phyloP scores from a whole-genome alignment of 305 asterid species.

The Solanum chacoense region DNA sequence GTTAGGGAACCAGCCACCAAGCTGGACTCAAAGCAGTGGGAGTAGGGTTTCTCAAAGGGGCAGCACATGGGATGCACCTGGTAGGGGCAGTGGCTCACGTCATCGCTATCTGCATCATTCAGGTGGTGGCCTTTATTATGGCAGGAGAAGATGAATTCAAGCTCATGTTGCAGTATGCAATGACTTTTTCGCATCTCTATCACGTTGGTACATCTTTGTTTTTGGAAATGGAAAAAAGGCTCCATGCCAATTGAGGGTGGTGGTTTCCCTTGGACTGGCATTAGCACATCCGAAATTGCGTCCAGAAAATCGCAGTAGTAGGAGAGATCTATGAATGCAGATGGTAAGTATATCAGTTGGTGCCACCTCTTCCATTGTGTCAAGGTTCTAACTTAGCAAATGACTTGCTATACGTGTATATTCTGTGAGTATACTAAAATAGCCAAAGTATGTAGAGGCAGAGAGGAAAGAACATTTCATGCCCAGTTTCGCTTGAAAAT shows the following conservation, averaged over 20 bases:
- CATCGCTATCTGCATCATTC: conserved; percentile 61
- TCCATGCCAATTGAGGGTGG: background rate
- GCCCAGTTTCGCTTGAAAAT: background rate
- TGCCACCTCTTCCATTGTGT: background rate
- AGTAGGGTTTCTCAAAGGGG: conserved; percentile 57
- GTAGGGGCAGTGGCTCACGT: conserved; percentile 54
- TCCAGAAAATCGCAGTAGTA: background rate
- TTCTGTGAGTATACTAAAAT: background rate
- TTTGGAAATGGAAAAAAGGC: background rate
- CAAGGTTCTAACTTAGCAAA: background rate
- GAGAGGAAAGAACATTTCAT: background rate
- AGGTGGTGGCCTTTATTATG: conserved; percentile 76
- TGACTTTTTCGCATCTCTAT: background rate
- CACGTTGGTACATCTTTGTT: background rate
- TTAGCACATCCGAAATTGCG: background rate
- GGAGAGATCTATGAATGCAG: background rate
- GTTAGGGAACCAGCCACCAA: conserved; percentile 40
- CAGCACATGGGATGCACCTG: conserved; percentile 64
- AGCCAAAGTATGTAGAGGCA: background rate
- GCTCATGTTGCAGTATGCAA: background rate
- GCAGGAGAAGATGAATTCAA: conserved; percentile 51
- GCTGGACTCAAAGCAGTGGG: conserved; percentile 53
- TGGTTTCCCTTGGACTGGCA: background rate
- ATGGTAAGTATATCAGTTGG: background rate
- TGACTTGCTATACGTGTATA: background rate